A percentile compares a stretch with the other conserved stretches of the same genome.
These are phyloP conservation scores for Elsinoe batatas DNA, from an alignment of 2,329 filamentous ascomycete genomes.

Conservation along the genomic window DNA sequence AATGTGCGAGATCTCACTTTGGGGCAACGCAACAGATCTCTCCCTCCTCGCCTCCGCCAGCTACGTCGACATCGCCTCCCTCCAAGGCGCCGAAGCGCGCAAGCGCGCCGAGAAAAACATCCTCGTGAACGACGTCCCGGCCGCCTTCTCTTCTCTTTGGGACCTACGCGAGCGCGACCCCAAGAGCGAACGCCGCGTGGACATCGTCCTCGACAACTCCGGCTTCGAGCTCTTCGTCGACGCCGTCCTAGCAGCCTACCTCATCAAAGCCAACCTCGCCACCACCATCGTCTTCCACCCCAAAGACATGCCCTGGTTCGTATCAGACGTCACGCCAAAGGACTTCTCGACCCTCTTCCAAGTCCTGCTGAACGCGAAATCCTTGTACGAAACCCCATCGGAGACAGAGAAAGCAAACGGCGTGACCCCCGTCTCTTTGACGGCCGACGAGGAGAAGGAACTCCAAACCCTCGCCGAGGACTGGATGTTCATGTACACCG, in stretches of 20 bases:
- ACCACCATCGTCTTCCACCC: conserved; percentile 83
- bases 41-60: conserved; percentile 81
- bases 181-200: conserved; percentile 58
- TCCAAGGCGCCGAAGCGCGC: conserved; percentile 79
- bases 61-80: conserved; percentile 93
- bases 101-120: conserved; percentile 88
- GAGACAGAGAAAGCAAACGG: conserved; percentile 51
- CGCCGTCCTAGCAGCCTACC: conserved; percentile 79
- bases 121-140: conserved; percentile 70
- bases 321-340: conserved; percentile 80
- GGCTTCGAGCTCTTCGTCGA: conserved; percentile 97
- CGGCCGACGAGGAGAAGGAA: conserved; percentile 55
- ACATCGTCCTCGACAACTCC: conserved; percentile 93
- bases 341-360: conserved; percentile 79
- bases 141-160: conserved; percentile 59
- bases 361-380: conserved; percentile 64
- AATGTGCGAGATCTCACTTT: conserved; percentile 93
- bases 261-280: conserved; percentile 74
- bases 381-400: conserved; percentile 67
- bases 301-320: conserved; percentile 96
- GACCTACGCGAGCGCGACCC: conserved; percentile 34
- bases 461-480: conserved; percentile 70
- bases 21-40: conserved; percentile 93
- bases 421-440: conserved; percentile 52
- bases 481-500: conserved; percentile 69